phyloP scores from a whole-genome alignment of 2,329 filamentous ascomycete species.

The Stagonosporopsis rhizophila region DNA sequence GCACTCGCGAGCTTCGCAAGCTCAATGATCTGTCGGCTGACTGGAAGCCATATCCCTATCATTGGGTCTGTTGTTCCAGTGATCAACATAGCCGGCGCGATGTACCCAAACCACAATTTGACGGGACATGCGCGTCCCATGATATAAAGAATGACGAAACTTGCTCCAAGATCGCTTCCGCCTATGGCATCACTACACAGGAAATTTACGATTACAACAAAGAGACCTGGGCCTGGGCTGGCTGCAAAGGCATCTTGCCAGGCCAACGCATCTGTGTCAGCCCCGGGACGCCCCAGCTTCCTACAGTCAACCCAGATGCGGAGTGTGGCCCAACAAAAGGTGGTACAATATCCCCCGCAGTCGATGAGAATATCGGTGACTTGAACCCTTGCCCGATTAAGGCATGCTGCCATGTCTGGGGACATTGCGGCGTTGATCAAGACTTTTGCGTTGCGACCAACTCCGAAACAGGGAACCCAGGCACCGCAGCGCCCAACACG shows the following conservation, averaged over 20 bases:
- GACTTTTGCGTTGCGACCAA: slow-evolving; percentile 1
- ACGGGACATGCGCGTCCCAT: not conserved
- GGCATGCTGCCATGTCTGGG: not conserved
- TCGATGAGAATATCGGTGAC: not conserved
- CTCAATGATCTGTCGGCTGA: no score
- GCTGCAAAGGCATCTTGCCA: not conserved
- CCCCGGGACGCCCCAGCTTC: not conserved
- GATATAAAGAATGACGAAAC: not conserved
- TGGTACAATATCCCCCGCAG: not conserved
- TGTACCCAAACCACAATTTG: not conserved
- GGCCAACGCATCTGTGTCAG: not conserved
- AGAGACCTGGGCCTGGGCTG: slow-evolving; percentile 1
- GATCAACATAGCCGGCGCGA: not conserved
- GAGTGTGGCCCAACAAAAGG: not conserved
- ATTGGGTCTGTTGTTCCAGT: slow-evolving; percentile 6
- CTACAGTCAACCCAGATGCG: not conserved
- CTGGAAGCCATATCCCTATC: no score
- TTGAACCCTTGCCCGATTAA: not conserved
- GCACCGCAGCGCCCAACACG: not conserved
- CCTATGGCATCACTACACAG: not conserved
- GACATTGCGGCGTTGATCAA: not conserved
- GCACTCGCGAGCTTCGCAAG: no score
- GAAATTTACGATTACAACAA: slow-evolving; percentile 4
- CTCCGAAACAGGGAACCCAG: not conserved
- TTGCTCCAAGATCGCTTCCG: not conserved